Evolutionary conservation across 164 flowering plant species (phyloP), one percentile per base, ranked within the genome.

Genomic region (Nymphaea thermarum): DNA sequence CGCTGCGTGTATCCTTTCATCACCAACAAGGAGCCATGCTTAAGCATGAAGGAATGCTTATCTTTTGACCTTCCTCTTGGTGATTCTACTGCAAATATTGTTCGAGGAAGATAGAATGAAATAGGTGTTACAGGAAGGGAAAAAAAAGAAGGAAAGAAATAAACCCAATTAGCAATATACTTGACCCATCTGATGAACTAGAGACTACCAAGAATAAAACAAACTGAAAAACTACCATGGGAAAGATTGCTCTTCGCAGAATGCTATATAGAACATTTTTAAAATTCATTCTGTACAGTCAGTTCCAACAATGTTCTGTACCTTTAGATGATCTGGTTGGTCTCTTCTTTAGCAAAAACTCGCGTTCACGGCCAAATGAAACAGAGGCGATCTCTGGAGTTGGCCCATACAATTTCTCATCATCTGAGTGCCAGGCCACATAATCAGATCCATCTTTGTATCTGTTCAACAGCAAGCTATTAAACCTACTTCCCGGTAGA

Each of bases 351-450:
- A 91, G 65, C 18, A 87, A 70, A 74, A 94, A 94, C 44, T 91
- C 93, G 42, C 97, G 88, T 42, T 91, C 95, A 64, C 93, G 89
- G 25, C 98, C 98, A 75, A 94, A 90, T 8, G 98, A 84, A 63
- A 88, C 75, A 0, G 97, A 94, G 4, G 92, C 98, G 68, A 94
- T 94, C 74, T 89, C 87, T 4, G 97, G 96, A 65, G 89, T 82
- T 6, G 75, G 75, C 42, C 96, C 98, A 74, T 94, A 94, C 43
- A 94, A 82, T 71, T 89, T 90, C 81, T 94, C 98, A 74, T 89
- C 93, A 77, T 94, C 98, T 70, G 98, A 76, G 81, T 94, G 98
- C 98, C 97, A 94, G 67, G 86, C 83, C 42, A 89, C 98, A 77
- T 84, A 84, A 72, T 94, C 98, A 68, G 82, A 80, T 43, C 97